Base-by-base conservation (phyloP, 331 rosid species). In the Dryas integrifolia region DNA sequence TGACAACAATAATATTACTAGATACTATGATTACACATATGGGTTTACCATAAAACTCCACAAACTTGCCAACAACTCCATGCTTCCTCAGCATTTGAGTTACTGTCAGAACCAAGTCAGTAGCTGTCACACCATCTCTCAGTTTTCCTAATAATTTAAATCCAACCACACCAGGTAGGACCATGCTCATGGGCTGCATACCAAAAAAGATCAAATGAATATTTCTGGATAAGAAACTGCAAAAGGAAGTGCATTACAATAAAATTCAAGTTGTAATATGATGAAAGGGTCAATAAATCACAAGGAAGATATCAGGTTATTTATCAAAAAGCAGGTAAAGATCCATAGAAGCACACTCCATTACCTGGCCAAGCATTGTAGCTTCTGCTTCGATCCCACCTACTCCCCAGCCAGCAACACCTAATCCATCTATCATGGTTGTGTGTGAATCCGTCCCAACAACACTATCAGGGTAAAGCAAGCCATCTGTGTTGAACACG, bases 331-430 rank as follows among this genome's bases (percentile, higher is more conserved):
- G 24, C 9, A 72, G 65, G n/a, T 55, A 10, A 30, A 41, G 53
- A 50, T 67, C 65, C 56, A 40, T 35, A 57, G n/a, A 62, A 70
- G 35, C 9, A 3, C 56, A 81, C 46, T 62, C 13, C 35, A 72
- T 71, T 76, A 91, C 97, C 96, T 91, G 97, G 49, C 97, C 97
- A 65, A 91, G 97, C 97, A 91, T 91, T 44, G 91, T 63, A 64
- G 97, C 97, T 88, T 91, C 97, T 65, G 96, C 97, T 88, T 91
- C 97, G 43, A 91, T 91, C 55, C 97, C 97, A 59, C 97, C 97
- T 71, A 91, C 97, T 73, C 97, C 97, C 97, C 96, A 91, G 43
- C 97, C 97, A 79, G 97, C 97, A 72, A 91, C 97, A 75, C 97
- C 97, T 80, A 91, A 76, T 69, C 97, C 97, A 72, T 91, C 97